A percentile compares a stretch with the other conserved stretches of the same genome.
Evolutionary conservation across 2,329 filamentous ascomycete species (phyloP).

Genomic region (Emmonsiellopsis sp.): DNA sequence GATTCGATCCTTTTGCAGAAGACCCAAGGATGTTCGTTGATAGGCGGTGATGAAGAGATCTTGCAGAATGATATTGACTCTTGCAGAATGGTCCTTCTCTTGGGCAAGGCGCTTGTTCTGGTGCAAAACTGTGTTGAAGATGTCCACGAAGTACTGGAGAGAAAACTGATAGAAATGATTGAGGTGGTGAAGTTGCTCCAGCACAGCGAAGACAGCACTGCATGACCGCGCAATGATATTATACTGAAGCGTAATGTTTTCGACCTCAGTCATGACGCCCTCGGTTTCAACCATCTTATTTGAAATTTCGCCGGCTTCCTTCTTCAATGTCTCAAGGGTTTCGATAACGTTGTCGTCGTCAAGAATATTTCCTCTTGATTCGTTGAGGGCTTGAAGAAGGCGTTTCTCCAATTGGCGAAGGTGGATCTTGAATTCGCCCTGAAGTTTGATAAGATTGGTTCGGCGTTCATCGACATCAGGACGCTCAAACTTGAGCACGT

Average conservation of each 20-base stretch:
- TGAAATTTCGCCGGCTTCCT: conserved; percentile 91
- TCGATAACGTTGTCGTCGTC: conserved; percentile 98
- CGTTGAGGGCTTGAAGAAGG: conserved; percentile 87
- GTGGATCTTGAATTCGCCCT: conserved; percentile 99
- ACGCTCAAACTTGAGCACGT: conserved; percentile 93
- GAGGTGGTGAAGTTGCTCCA: conserved; percentile 95
- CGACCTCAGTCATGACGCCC: conserved; percentile 96
- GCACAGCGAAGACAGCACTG: conserved; percentile 91
- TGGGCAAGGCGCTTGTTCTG: conserved; percentile 63
- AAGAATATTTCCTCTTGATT: conserved; percentile 93
- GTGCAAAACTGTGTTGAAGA: conserved; percentile 86
- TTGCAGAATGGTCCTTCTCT: conserved; percentile 65
- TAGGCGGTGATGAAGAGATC: conserved; percentile 88
- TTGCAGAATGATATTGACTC: conserved; percentile 82
- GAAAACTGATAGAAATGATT: conserved; percentile 99
- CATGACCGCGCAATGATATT: conserved; percentile 87
- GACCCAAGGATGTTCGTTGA: conserved; percentile 82
- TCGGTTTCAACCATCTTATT: conserved; percentile 94
- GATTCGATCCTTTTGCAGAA: conserved; percentile 89
- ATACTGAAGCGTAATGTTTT: conserved; percentile 91
- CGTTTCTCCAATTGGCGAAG: conserved; percentile 91
- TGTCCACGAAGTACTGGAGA: conserved; percentile 93
- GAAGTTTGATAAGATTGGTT: conserved; percentile 95
- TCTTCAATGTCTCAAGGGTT: conserved; percentile 95
- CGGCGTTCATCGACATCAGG: conserved; percentile 94